Conservation (phyloP, 106 monocot species). For the Vanilla planifolia region DNA sequence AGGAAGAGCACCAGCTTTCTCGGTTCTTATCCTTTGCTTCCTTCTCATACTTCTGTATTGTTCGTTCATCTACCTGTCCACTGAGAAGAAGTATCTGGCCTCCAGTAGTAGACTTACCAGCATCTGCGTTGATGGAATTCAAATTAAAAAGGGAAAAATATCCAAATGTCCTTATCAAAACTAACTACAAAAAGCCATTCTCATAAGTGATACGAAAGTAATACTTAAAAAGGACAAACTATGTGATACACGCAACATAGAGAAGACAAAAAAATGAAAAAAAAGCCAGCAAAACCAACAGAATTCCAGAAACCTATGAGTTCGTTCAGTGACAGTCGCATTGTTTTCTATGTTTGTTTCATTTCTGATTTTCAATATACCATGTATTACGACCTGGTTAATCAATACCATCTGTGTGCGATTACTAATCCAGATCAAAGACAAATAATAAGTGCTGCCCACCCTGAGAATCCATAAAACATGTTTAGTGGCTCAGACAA, state of each 20-base stretch:
- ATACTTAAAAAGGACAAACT: no score
- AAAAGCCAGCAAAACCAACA: no score
- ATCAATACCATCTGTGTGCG: no score
- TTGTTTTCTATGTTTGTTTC: neutral
- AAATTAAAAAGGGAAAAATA: no score
- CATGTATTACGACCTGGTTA: no score
- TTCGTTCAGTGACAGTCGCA: neutral
- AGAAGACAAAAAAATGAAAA: no score
- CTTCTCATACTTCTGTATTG: slow-evolving; percentile 97
- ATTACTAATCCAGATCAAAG: no score
- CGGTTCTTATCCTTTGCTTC: slow-evolving; percentile 99
- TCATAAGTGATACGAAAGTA: no score
- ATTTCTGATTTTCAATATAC: neutral
- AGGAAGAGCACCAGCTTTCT: slow-evolving; percentile 63
- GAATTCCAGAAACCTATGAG: neutral
- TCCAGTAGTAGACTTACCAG: slow-evolving; percentile 94
- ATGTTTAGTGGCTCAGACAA: neutral
- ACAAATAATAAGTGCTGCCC: neutral
- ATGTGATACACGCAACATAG: no score
- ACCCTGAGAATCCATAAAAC: neutral
- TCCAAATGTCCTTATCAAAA: no score
- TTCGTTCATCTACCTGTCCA: slow-evolving; percentile 96
- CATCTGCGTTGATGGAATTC: slow-evolving; percentile 46
- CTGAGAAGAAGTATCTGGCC: slow-evolving; percentile 96
- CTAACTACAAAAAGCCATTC: no score